Conservation (phyloP, 2,329 filamentous ascomycete species). For the Aspergillus tamarii region DNA sequence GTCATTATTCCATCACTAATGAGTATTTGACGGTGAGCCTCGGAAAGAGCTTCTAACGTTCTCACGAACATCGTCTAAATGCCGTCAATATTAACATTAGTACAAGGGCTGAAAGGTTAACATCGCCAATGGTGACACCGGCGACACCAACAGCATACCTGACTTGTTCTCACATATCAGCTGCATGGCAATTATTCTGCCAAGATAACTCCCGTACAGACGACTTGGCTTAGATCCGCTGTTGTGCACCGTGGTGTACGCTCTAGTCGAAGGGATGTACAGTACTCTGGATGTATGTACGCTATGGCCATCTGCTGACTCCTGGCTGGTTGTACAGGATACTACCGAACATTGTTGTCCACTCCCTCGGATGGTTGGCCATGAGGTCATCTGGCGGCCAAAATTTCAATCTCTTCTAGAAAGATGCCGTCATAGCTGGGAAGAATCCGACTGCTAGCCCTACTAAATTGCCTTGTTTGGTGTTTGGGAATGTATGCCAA, state of each 20-base stretch:
- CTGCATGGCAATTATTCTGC: neutral
- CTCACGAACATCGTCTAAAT: neutral
- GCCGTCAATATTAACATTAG: neutral
- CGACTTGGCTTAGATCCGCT: neutral
- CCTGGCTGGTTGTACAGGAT: neutral
- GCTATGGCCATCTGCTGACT: constrained; percentile 7
- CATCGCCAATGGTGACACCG: neutral
- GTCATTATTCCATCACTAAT: neutral
- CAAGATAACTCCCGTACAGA: neutral
- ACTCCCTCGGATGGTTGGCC: neutral
- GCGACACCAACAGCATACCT: neutral
- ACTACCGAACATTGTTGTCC: neutral
- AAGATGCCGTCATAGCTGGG: constrained; percentile 2
- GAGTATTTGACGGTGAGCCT: neutral
- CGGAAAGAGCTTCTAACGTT: neutral
- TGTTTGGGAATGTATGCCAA: constrained; percentile 4
- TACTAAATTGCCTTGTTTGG: neutral
- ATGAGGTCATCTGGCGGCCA: constrained; percentile 10
- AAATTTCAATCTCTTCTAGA: neutral
- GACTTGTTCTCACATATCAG: neutral
- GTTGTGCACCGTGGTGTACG: neutral
- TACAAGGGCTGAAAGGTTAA: neutral
- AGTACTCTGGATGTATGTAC: constrained; percentile 2
- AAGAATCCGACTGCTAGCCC: neutral
- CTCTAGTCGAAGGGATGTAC: constrained; percentile 1